Evolutionary conservation across 75 land plant genomes (phyloP).

Genomic region (Cryptomeria japonica): DNA sequence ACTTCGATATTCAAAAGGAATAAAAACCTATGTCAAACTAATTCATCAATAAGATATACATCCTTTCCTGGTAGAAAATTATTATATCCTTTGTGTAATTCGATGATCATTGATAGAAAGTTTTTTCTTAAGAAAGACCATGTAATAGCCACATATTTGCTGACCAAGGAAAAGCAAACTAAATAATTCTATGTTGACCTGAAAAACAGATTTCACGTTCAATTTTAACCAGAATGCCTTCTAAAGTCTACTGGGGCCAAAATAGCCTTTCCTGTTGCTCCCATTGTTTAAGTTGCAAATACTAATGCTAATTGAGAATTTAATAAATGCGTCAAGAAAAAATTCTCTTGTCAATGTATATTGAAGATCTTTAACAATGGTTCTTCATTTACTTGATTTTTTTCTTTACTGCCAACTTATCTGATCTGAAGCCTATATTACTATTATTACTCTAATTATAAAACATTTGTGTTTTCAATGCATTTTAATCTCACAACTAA

Average conservation of each 20-base stretch:
- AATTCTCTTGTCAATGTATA: background rate
- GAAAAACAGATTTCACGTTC: background rate
- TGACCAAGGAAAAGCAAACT: background rate
- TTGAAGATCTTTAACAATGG: background rate
- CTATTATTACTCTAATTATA: background rate
- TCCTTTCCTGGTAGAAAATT: no score
- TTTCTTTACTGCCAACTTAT: background rate
- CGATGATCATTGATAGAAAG: background rate
- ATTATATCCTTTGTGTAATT: no score
- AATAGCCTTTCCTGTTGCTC: background rate
- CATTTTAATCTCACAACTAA: background rate
- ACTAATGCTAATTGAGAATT: background rate
- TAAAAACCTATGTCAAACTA: background rate
- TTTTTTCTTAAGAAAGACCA: background rate
- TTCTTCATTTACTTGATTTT: background rate
- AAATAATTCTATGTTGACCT: background rate
- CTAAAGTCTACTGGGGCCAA: background rate
- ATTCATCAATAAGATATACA: background rate
- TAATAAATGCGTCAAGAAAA: background rate
- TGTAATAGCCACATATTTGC: background rate
- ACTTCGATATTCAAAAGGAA: no score
- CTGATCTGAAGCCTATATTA: background rate
- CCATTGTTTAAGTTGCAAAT: background rate
- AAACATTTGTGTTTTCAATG: background rate
- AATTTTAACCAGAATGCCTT: background rate